phyloP scores from a whole-genome alignment of 2,329 filamentous ascomycete genomes.

The Xylaria sp. region DNA sequence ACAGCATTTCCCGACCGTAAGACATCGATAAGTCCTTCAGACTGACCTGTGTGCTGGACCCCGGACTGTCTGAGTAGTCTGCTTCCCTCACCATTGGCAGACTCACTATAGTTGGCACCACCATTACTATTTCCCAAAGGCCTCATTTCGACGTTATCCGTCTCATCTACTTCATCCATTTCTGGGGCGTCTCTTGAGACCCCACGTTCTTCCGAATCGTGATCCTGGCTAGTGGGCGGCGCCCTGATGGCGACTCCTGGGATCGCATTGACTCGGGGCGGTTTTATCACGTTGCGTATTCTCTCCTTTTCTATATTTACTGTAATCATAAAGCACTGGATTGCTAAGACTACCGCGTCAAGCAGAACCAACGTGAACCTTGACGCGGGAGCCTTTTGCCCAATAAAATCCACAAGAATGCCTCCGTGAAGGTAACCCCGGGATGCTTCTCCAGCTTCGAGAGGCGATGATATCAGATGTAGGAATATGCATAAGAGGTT shows the following conservation, averaged over 20 bases:
- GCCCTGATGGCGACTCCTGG: conserved; percentile 44
- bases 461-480: conserved; percentile 66
- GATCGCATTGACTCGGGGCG: conserved; percentile 43
- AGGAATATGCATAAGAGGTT: conserved; percentile 70
- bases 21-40: conserved; percentile 54
- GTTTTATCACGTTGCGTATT: conserved; percentile 61
- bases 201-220: conserved; percentile 68
- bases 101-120: conserved; percentile 30
- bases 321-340: conserved; percentile 73
- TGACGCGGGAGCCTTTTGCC: conserved; percentile 71
- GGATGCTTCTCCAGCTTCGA: conserved; percentile 68
- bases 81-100: conserved; percentile 44
- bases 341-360: conserved; percentile 65
- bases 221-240: conserved; percentile 55
- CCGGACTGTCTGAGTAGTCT: conserved; percentile 45
- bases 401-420: conserved; percentile 74
- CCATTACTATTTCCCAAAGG: conserved; percentile 47
- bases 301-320: conserved; percentile 70
- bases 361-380: conserved; percentile 65
- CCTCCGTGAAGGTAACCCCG: conserved; percentile 75
- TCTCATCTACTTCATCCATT: conserved; percentile 52
- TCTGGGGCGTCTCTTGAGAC: conserved; percentile 55
- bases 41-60: conserved; percentile 40
- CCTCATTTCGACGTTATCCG: conserved; percentile 60
- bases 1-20: conserved; percentile 67